Percentiles rank a stretch among this genome's conserved stretches.
Evolutionary conservation across 1,284 basidiomycete genomes (phyloP).

Genomic region (Athelia psychrophila): DNA sequence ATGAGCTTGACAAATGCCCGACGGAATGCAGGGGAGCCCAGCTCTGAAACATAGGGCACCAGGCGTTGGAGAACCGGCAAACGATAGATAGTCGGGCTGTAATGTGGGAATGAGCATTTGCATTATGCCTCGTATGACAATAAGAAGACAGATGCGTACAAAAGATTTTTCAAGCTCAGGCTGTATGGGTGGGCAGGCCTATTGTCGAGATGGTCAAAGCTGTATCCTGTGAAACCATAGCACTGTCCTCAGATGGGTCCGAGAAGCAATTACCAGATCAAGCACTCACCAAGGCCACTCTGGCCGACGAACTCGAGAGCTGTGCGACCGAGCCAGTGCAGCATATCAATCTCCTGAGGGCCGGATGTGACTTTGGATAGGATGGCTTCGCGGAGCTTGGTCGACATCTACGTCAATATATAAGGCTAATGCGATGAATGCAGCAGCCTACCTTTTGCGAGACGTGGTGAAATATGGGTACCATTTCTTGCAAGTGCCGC

Average conservation of each 20-base stretch:
- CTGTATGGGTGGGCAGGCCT: neutral
- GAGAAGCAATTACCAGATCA: neutral
- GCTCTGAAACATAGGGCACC: conserved; percentile 28
- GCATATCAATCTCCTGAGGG: conserved; percentile 33
- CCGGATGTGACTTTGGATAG: conserved; percentile 9
- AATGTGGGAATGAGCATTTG: neutral
- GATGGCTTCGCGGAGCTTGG: conserved; percentile 25
- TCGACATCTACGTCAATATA: neutral
- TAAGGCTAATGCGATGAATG: conserved; percentile 5
- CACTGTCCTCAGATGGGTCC: neutral
- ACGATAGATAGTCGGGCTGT: neutral
- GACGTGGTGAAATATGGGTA: conserved; percentile 36
- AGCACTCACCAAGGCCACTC: conserved; percentile 1
- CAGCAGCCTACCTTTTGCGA: conserved; percentile 16
- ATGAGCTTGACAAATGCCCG: conserved; percentile 31
- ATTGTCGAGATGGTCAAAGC: neutral
- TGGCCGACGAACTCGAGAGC: conserved; percentile 32
- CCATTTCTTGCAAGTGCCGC: conserved; percentile 40
- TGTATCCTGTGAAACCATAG: neutral
- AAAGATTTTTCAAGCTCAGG: neutral
- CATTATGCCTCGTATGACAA: neutral
- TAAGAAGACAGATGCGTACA: neutral
- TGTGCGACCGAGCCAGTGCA: conserved; percentile 36
- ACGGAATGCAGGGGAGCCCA: conserved; percentile 33
- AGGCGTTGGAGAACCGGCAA: conserved; percentile 21